phyloP scores from a whole-genome alignment of 352 stramenopile species.

The Globisporangium parvum region DNA sequence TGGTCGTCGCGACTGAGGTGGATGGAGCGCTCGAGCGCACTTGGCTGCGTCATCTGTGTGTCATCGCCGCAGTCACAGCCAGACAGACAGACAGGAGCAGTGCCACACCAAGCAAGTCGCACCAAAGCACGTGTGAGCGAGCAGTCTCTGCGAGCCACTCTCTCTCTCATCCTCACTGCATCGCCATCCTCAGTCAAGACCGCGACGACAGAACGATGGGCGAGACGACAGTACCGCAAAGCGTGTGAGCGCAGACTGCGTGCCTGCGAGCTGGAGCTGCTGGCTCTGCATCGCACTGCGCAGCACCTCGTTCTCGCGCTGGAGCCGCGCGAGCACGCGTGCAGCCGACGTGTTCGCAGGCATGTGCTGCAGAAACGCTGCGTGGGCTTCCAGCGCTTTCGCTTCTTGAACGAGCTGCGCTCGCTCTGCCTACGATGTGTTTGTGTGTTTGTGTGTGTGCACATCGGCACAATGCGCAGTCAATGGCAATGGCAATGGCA shows the following conservation, averaged over 20 bases:
- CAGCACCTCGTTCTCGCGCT: constrained; percentile 12
- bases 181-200: no score
- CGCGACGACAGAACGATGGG: no score
- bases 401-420: constrained; percentile 12
- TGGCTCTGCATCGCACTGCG: constrained; percentile 3
- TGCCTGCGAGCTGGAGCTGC: constrained; percentile 4
- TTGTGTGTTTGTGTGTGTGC: background rate
- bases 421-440: background rate
- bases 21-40: constrained; percentile 18
- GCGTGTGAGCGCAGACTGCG: constrained; percentile 1
- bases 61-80: no score
- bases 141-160: no score
- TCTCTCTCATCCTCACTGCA: no score
- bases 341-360: constrained; percentile 6
- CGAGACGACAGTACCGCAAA: background rate
- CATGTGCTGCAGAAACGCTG: constrained; percentile 9
- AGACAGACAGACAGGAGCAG: no score
- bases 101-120: background rate
- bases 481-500: no score
- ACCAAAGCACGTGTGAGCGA: background rate
- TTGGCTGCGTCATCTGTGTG: constrained; percentile 3
- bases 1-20: constrained; percentile 12
- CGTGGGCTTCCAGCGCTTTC: constrained; percentile 11
- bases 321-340: constrained; percentile 1
- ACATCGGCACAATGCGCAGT: no score